These are phyloP conservation scores for Volvox carteri DNA, from an alignment of 163 green algal species.

Conservation along the genomic window DNA sequence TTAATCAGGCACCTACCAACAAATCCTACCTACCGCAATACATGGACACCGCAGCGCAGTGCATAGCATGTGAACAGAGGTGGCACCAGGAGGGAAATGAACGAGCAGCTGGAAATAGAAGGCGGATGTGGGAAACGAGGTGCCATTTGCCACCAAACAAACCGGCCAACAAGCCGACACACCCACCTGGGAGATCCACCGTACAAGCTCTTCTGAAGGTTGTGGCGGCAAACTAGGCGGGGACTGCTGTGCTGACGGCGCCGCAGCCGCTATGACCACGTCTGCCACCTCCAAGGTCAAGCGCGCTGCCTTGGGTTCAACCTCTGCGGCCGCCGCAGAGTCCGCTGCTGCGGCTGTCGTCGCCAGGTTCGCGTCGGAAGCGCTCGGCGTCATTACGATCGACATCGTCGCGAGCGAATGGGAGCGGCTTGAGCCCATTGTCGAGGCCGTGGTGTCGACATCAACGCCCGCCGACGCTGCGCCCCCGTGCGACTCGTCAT, in stretches of 20 bases:
- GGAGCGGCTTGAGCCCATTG: constrained; percentile 15
- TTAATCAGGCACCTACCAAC: too few species aligned
- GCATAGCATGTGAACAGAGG: too few species aligned
- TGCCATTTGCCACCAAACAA: too few species aligned
- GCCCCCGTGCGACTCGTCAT: background rate
- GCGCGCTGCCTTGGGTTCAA: background rate
- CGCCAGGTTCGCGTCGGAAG: constrained; percentile 3
- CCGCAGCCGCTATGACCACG: background rate
- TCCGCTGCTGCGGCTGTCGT: background rate
- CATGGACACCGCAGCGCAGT: too few species aligned
- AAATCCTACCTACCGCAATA: too few species aligned
- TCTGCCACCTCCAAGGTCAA: too few species aligned
- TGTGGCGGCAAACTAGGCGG: constrained; percentile 10
- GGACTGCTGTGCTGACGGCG: background rate
- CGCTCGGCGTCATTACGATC: background rate
- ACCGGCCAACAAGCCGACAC: background rate
- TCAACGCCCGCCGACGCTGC: background rate
- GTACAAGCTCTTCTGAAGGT: constrained; percentile 31
- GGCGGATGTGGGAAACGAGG: too few species aligned
- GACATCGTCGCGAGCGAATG: background rate
- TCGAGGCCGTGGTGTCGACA: background rate
- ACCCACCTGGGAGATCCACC: constrained; percentile 26
- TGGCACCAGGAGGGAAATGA: too few species aligned
- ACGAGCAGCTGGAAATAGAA: too few species aligned
- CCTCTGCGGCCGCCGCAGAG: background rate